Conservation (phyloP, 306 rosid genomes). For the Styphnolobium japonicum region DNA sequence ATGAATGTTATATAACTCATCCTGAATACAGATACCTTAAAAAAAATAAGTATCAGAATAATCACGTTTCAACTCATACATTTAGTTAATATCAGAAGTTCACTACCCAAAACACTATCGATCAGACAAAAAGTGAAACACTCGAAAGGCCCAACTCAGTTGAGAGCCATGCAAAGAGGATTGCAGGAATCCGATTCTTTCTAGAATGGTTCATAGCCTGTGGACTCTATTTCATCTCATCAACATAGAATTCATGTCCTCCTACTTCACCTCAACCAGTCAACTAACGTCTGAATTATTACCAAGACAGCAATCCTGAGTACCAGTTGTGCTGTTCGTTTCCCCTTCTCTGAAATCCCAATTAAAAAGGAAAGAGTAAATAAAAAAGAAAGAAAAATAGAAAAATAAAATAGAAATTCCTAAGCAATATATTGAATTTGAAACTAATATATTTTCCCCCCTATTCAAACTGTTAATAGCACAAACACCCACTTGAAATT, state of each 20-base stretch:
- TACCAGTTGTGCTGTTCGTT: neutral
- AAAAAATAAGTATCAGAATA: too few relatives aligned
- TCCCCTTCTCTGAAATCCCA: neutral
- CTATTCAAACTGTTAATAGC: neutral
- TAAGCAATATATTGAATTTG: neutral
- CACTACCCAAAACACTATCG: neutral
- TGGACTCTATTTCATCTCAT: slow-evolving; percentile 7
- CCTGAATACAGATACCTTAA: too few relatives aligned
- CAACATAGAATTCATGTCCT: neutral
- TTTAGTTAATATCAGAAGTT: neutral
- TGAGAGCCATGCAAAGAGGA: slow-evolving; percentile 4
- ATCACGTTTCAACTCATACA: neutral
- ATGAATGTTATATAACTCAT: too few relatives aligned
- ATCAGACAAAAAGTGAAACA: slow-evolving; percentile 23
- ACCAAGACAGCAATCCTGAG: neutral
- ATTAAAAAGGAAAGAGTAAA: neutral
- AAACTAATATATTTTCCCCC: too few relatives aligned
- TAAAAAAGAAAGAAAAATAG: too few relatives aligned
- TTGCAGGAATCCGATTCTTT: neutral
- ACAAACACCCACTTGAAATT: neutral
- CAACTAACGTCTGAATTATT: neutral
- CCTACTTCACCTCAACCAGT: neutral
- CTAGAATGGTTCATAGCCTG: slow-evolving; percentile 1
- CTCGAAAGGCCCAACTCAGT: neutral
- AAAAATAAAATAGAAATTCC: too few relatives aligned